Evolutionary conservation across 306 rosid species (phyloP).

Genomic region (Medicago arabica): DNA sequence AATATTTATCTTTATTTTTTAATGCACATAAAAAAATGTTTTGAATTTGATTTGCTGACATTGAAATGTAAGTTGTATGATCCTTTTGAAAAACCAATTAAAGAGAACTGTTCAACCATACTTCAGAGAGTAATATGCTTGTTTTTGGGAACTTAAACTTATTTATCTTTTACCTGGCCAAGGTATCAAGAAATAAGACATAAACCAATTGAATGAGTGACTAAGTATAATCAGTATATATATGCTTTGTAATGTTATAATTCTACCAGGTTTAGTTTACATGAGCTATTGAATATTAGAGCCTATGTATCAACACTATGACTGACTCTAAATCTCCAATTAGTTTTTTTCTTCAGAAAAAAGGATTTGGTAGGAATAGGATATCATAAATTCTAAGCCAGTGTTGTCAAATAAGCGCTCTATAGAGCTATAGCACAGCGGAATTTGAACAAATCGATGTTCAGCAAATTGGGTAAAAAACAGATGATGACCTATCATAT

Average conservation of each 20-base stretch:
- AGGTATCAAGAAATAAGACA: no score
- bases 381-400: constrained; percentile 2
- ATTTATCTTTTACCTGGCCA: no score
- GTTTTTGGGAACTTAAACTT: no score
- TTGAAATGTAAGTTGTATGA: no score
- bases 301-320: not conserved
- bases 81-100: not conserved
- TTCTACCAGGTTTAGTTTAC: constrained; percentile 1
- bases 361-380: constrained; percentile 12
- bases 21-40: no score
- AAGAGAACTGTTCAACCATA: constrained; percentile 20
- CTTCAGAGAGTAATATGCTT: constrained; percentile 11
- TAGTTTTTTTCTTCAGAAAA: constrained; percentile 7
- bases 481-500: no score
- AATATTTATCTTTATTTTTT: constrained; percentile 2
- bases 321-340: not conserved
- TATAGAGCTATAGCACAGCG: not conserved
- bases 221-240: no score
- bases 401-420: not conserved
- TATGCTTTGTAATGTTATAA: not conserved
- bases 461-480: no score
- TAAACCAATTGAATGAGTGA: no score
- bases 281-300: constrained; percentile 6
- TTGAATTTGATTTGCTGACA: no score
- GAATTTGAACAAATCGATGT: not conserved